Percentiles rank a stretch among this genome's conserved stretches.
Conservation (phyloP, 768 basidiomycete genomes). For the Leccinum variicolor region DNA sequence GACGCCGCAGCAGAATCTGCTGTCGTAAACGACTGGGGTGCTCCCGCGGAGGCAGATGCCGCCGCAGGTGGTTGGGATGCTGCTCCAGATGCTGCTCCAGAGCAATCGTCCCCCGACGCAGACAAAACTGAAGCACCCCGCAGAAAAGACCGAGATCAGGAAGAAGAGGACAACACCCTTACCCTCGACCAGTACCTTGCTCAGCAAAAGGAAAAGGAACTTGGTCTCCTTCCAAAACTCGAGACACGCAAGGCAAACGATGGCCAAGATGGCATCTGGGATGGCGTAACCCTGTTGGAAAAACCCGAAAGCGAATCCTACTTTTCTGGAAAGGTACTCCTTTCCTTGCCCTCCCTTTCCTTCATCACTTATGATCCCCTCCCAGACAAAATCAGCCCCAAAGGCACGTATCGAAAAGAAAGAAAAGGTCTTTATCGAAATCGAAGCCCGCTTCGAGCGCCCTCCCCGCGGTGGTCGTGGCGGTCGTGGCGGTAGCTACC, state of each 20-base stretch:
- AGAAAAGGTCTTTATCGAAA: slow-evolving; percentile 89
- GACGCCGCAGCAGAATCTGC: slow-evolving; percentile 61
- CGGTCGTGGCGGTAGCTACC: slow-evolving; percentile 17
- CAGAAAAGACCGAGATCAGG: slow-evolving; percentile 56
- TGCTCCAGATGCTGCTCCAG: slow-evolving; percentile 24
- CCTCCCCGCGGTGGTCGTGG: slow-evolving; percentile 67
- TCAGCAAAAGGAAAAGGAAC: slow-evolving; percentile 65
- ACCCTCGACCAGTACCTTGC: slow-evolving; percentile 93
- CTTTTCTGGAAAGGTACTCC: slow-evolving; percentile 84
- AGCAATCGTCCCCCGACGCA: slow-evolving; percentile 32
- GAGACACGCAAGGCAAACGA: slow-evolving; percentile 79
- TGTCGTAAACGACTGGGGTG: slow-evolving; percentile 36
- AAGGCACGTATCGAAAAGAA: slow-evolving; percentile 78
- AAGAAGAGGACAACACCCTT: slow-evolving; percentile 91
- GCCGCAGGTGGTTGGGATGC: slow-evolving; percentile 38
- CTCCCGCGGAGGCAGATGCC: slow-evolving; percentile 24
- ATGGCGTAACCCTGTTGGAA: slow-evolving; percentile 62
- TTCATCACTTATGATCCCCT: slow-evolving; percentile 1
- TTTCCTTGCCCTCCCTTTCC: not conserved
- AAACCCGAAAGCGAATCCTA: slow-evolving; percentile 72
- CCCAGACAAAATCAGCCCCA: slow-evolving; percentile 58
- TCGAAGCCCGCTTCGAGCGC: slow-evolving; percentile 86
- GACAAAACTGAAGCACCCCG: slow-evolving; percentile 37
- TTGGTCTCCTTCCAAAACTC: slow-evolving; percentile 65
- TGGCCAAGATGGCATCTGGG: slow-evolving; percentile 68